Base-by-base conservation (phyloP, 2,329 filamentous ascomycete species). In the Tolypocladium amazonense region DNA sequence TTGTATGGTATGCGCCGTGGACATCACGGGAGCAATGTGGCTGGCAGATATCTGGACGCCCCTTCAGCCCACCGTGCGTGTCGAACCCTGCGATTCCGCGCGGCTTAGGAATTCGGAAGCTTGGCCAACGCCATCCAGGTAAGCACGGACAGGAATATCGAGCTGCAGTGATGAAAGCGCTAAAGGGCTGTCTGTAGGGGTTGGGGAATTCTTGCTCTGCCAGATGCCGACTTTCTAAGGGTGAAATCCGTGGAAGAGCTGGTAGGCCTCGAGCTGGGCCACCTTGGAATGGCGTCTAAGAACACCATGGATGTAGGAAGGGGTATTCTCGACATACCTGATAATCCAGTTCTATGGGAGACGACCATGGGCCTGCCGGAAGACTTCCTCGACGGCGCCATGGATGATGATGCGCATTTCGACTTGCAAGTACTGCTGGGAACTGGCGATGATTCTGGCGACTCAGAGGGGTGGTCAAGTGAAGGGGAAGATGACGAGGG, bases 21-120 rank as follows among this genome's bases (percentile, higher is more conserved):
- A 84, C 53, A 79, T 85, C 45, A 66, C 69, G 14, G 82, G 80
- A 1, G 68, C 63, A 12, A 65, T 77, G 7, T 84, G 79, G 77
- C 61, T 83, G 15, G 72, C 81, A 50, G 73, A 81, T 52, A 82
- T 85, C 18, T 85, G 81, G 81, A 74, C 72, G 41, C 60, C 68
- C 3, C 59, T 56, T 14, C 65, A 68, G 58, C 65, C 68, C 0
- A 64, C 67, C 12, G 62, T 73, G 18, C 64, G 67, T 4, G 64
- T 76, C 23, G 58, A 41, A 7, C 61, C 62, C 3, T 61, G 56
- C 35, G 52, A 23, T 18, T 60, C 58, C 43, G 47, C 54, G 60
- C 45, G 62, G 41, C 55, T 68, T 54, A 67, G 62, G 57, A 73
- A 70, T 54, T 69, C 71, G 56, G 70, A 75, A 52, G 66, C 64